Base-by-base conservation (phyloP, 495 filamentous ascomycete genomes). In the Talaromyces ruber region DNA sequence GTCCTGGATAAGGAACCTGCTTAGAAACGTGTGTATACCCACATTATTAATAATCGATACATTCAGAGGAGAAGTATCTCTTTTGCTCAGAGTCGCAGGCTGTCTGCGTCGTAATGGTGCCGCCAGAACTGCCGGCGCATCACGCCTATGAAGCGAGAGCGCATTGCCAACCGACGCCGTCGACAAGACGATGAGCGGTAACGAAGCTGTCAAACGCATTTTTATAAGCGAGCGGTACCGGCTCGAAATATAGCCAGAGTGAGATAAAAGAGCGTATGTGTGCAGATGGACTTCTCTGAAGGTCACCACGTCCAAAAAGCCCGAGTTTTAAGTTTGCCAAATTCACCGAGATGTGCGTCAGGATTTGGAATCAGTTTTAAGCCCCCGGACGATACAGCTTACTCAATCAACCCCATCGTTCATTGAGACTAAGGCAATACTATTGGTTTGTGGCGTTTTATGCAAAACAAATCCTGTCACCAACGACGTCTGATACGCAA, bases 31-130 rank as follows among this genome's bases (percentile, higher is more conserved):
- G 18, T 21, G 5, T 21, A 14, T 3, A 21, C 62, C 51, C 66
- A 65, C 65, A 21, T 45, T 45, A 64, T 69, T 71, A 18, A 61
- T 32, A 21, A 68, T 26, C 8, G 60, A 45, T 16, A 67, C 64
- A 47, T 63, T 54, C 14, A 64, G n/a, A 8, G 64, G 82, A 72
- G 64, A 84, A 3, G 29, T 21, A 70, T 24, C 63, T 63, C 58
- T 69, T 74, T 70, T 75, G 67, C 30, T 79, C 57, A 29, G 71
- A 64, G 25, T 51, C 8, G 9, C 25, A 22, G 52, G 16, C 56
- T 81, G 50, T 62, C 67, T 75, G 64, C 81, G 74, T 63, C 80
- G 62, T 9, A 80, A 76, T 1, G 77, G 69, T 62, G 85, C 67
- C 52, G 69, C 73, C n/a, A 86, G 67, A 22, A 83, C 78, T 50